These are phyloP conservation scores for Suillus subaureus DNA, from an alignment of 768 basidiomycete species.

Conservation along the genomic window DNA sequence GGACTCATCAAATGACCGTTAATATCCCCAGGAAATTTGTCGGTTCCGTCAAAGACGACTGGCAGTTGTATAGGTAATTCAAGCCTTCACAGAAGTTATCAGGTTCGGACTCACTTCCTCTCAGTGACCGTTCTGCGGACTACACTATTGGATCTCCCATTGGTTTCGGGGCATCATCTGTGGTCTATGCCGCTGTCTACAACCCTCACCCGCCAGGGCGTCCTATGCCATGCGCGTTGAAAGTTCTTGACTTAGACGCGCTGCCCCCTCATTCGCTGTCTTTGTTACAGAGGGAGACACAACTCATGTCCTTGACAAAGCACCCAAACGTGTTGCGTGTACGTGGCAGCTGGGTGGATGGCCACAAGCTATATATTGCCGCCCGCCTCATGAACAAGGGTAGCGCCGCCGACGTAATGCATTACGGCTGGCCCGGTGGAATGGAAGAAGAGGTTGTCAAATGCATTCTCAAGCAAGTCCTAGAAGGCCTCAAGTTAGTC, in stretches of 20 bases:
- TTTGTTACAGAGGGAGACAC: conserved; percentile 82
- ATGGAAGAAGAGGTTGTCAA: conserved; percentile 89
- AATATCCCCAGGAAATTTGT: conserved; percentile 50
- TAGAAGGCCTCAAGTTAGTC: conserved; percentile 86
- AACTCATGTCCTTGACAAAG: conserved; percentile 89
- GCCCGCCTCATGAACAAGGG: conserved; percentile 89
- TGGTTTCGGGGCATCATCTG: conserved; percentile 91
- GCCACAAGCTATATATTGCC: conserved; percentile 84
- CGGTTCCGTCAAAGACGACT: conserved; percentile 83
- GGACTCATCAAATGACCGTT: conserved; percentile 17
- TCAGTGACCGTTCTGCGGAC: conserved; percentile 68
- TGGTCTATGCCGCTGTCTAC: conserved; percentile 81
- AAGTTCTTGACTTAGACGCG: conserved; percentile 86
- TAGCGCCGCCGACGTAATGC: conserved; percentile 83
- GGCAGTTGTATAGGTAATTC: conserved; percentile 74
- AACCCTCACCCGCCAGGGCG: conserved; percentile 42
- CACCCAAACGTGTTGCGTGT: conserved; percentile 94
- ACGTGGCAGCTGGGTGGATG: conserved; percentile 85
- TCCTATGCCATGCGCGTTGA: conserved; percentile 73
- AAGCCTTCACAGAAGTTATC: not conserved
- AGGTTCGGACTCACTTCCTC: not conserved
- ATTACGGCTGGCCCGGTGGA: conserved; percentile 83
- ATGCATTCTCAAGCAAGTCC: conserved; percentile 81
- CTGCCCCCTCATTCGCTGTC: conserved; percentile 71
- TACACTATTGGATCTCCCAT: conserved; percentile 79